Percentiles rank a stretch among this genome's conserved stretches.
Evolutionary conservation across 2,329 filamentous ascomycete genomes (phyloP).

Genomic region (Microdochium trichocladiopsis): DNA sequence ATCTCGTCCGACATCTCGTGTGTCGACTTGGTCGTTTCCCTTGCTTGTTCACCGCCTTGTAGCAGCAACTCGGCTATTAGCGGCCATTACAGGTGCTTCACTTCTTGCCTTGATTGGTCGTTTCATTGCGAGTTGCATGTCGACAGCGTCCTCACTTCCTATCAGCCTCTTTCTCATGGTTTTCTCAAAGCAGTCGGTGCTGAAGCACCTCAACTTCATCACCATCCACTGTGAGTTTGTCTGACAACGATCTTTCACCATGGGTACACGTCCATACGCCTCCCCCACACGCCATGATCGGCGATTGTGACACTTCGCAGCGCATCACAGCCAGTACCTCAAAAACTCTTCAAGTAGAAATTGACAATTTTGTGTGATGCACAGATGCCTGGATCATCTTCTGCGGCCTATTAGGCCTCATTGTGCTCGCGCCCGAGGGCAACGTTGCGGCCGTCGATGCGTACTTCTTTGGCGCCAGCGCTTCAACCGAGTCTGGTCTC

Average conservation of each 20-base stretch:
- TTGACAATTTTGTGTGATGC: background rate
- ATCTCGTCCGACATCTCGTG: background rate
- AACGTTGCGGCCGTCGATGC: slow-evolving; percentile 36
- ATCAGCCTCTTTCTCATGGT: background rate
- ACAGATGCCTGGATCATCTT: slow-evolving; percentile 31
- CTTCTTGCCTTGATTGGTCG: background rate
- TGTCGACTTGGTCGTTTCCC: background rate
- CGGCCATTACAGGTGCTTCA: background rate
- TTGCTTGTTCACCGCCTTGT: background rate
- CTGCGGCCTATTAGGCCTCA: slow-evolving; percentile 24
- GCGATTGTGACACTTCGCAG: background rate
- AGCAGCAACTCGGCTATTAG: background rate
- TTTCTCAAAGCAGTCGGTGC: background rate
- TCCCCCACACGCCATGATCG: background rate
- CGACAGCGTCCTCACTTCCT: background rate
- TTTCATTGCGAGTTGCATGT: background rate
- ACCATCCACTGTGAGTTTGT: slow-evolving; percentile 18
- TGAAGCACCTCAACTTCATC: slow-evolving; percentile 15
- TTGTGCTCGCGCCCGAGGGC: slow-evolving; percentile 28
- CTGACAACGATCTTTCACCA: background rate
- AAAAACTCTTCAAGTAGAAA: background rate
- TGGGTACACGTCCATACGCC: background rate
- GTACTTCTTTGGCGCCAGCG: slow-evolving; percentile 41
- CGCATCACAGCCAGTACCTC: background rate
- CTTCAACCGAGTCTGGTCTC: slow-evolving; percentile 41